phyloP scores from a whole-genome alignment of 1,284 basidiomycete species.

The Stereum hirsutum region DNA sequence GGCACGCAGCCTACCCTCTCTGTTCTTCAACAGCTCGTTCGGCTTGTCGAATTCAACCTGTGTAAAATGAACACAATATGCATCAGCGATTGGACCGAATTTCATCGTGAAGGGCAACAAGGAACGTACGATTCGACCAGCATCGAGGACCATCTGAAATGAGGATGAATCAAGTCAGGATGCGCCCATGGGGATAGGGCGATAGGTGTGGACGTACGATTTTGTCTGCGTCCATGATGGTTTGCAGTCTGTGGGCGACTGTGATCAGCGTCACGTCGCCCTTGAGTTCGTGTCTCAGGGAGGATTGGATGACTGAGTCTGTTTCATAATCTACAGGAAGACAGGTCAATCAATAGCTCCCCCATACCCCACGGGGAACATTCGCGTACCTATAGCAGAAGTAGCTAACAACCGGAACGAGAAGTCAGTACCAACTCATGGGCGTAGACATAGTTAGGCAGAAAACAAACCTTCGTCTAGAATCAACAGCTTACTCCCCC shows the following conservation, averaged over 20 bases:
- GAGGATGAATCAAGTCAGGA: not conserved
- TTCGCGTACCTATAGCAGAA: slow-evolving; percentile 19
- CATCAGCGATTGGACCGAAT: not conserved
- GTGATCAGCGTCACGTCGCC: slow-evolving; percentile 53
- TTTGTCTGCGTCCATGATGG: slow-evolving; percentile 54
- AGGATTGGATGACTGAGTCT: slow-evolving; percentile 48
- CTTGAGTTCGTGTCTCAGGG: slow-evolving; percentile 42
- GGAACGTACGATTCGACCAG: slow-evolving; percentile 25
- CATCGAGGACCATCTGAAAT: slow-evolving; percentile 28
- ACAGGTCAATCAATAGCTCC: slow-evolving; percentile 5
- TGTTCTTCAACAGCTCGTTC: slow-evolving; percentile 42
- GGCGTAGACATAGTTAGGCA: not conserved
- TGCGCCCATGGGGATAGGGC: too few species aligned
- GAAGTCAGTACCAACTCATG: not conserved
- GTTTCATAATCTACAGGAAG: slow-evolving; percentile 41
- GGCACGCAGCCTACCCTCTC: slow-evolving; percentile 40
- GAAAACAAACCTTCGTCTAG: slow-evolving; percentile 42
- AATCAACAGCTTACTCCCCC: slow-evolving; percentile 49
- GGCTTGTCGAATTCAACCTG: slow-evolving; percentile 57
- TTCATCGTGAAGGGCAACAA: too few species aligned
- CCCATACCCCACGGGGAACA: not conserved
- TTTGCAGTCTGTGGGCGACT: slow-evolving; percentile 62
- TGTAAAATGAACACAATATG: not conserved
- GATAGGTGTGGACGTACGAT: slow-evolving; percentile 20
- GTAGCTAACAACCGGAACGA: slow-evolving; percentile 14